Percentiles rank a stretch among this genome's conserved stretches.
phyloP scores from a whole-genome alignment of 1,284 basidiomycete species.

The Testicularia cyperi region DNA sequence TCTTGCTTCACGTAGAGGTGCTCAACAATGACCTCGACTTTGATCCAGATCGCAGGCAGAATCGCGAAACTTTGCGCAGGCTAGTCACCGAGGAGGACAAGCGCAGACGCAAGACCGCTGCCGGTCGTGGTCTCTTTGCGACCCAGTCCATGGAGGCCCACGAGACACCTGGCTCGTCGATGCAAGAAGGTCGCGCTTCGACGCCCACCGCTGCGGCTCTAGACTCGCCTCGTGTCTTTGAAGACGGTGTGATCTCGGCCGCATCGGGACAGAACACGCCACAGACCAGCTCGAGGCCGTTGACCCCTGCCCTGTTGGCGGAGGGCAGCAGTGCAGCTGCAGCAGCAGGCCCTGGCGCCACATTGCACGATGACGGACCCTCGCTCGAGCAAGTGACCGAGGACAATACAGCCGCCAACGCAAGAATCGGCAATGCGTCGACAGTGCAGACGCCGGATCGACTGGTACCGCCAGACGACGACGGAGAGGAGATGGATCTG shows the following conservation, averaged over 20 bases:
- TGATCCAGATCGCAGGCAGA: conserved; percentile 77
- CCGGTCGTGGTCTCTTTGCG: conserved; percentile 15
- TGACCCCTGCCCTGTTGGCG: conserved; percentile 13
- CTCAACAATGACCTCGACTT: conserved; percentile 90
- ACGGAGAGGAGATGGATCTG: conserved; percentile 52
- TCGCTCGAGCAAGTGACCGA: not conserved
- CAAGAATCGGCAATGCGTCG: not conserved
- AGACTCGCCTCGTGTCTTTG: too few species aligned
- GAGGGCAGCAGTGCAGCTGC: too few species aligned
- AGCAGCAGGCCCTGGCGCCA: too few species aligned
- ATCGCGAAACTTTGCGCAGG: conserved; percentile 78
- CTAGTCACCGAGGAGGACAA: conserved; percentile 73
- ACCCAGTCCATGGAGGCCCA: conserved; percentile 8
- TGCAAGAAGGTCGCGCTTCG: too few species aligned
- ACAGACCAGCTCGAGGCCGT: conserved; percentile 12
- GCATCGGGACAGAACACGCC: conserved; percentile 6
- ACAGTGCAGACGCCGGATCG: too few species aligned
- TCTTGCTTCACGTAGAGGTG: conserved; percentile 88
- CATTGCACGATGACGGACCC: conserved; percentile 6
- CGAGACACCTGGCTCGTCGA: too few species aligned
- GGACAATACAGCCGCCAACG: not conserved
- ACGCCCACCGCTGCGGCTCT: too few species aligned
- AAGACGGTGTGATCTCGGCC: too few species aligned
- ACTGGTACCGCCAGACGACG: conserved; percentile 9
- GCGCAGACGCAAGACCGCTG: conserved; percentile 55